A percentile compares a stretch with the other conserved stretches of the same genome.
Conservation (phyloP, 2,329 filamentous ascomycete genomes). For the Helotiales sp. region DNA sequence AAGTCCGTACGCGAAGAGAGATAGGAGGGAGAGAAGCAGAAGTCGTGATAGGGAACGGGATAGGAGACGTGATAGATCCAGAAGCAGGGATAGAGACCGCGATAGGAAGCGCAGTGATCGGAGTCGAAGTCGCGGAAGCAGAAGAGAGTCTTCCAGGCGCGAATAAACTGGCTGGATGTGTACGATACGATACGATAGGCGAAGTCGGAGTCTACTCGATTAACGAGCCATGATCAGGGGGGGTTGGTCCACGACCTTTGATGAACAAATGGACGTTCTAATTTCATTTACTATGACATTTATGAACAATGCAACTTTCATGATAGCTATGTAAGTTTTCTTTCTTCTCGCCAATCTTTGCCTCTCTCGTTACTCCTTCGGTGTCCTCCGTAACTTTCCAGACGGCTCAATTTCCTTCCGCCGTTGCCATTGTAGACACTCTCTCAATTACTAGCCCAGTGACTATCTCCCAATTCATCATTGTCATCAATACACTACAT, state of each 20-base stretch:
- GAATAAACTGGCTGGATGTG: background rate
- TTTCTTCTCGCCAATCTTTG: no score
- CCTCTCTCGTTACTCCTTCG: no score
- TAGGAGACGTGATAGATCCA: constrained; percentile 27
- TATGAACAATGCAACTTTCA: no score
- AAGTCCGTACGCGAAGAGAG: constrained; percentile 25
- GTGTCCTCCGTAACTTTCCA: background rate
- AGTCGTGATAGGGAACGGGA: constrained; percentile 33
- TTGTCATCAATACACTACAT: background rate
- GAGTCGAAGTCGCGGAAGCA: constrained; percentile 13
- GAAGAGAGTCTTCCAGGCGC: constrained; percentile 11
- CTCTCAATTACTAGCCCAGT: background rate
- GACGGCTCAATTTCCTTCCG: background rate
- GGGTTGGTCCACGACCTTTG: background rate
- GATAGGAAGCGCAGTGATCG: constrained; percentile 25
- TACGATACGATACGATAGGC: constrained; percentile 1
- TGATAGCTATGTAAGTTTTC: no score
- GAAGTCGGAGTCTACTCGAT: background rate
- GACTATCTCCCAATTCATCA: background rate
- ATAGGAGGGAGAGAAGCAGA: constrained; percentile 33
- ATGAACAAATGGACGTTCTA: background rate
- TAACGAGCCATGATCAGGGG: background rate
- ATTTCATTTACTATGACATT: no score
- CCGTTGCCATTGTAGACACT: background rate
- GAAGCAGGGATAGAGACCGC: constrained; percentile 32